phyloP scores from a whole-genome alignment of 1,284 basidiomycete genomes.

The Malassezia caprae region DNA sequence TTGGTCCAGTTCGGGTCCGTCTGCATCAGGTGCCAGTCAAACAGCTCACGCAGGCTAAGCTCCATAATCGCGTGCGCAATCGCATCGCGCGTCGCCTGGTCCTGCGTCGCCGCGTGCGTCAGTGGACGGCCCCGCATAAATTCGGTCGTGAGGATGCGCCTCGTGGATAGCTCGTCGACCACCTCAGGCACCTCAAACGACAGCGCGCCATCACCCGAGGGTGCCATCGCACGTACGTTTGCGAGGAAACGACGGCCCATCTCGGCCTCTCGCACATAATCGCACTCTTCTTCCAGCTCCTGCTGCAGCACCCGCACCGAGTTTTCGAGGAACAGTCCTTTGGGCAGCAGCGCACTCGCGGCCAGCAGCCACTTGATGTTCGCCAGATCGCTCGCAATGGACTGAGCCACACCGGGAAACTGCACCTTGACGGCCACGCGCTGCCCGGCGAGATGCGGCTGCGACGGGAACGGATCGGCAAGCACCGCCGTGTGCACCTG shows the following conservation, averaged over 20 bases:
- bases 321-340: conserved; percentile 65
- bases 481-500: conserved; percentile 80
- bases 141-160: conserved; percentile 80
- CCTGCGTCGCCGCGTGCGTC: conserved; percentile 57
- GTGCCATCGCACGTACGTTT: conserved; percentile 18
- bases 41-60: conserved; percentile 79
- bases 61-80: conserved; percentile 74
- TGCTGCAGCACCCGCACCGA: conserved; percentile 78
- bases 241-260: conserved; percentile 59
- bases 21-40: conserved; percentile 87
- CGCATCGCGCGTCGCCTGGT: conserved; percentile 66
- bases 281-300: conserved; percentile 89
- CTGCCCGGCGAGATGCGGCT: conserved; percentile 27
- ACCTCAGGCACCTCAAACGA: conserved; percentile 76
- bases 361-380: conserved; percentile 76
- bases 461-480: conserved; percentile 24
- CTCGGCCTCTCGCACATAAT: conserved; percentile 77
- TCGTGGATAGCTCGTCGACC: conserved; percentile 63
- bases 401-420: conserved; percentile 79
- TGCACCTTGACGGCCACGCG: conserved; percentile 83
- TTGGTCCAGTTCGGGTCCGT: conserved; percentile 99
- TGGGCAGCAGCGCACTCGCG: conserved; percentile 69
- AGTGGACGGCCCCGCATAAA: conserved; percentile 72
- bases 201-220: conserved; percentile 17
- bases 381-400: conserved; percentile 75